Evolutionary conservation across 2,329 filamentous ascomycete species (phyloP), one percentile per base, ranked within the genome.

Genomic region (Fusarium continuum): DNA sequence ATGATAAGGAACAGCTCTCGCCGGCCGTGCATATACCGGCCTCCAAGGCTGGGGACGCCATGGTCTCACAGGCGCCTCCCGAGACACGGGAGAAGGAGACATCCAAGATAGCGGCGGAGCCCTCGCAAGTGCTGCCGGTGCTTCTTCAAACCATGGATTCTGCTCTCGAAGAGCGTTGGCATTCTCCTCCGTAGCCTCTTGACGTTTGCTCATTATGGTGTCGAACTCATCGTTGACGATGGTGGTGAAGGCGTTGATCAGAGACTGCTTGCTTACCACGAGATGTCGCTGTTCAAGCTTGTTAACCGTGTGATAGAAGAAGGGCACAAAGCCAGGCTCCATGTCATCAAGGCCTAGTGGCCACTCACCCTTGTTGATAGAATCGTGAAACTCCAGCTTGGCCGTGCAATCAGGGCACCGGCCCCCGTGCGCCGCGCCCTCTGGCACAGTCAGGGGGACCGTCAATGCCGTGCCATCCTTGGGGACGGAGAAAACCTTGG

Each of bases 391-490:
- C 19, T 28, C 47, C 2, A n/a, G 6, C 4, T 35, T 45, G 3
- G 55, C 54, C 8, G 36, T n/a, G 29, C 70, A 72, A 1, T 41
- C 39, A 17, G 23, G 9, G 48, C 70, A 72, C 2, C 23, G 16
- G 5, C 10, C 17, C 3, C 25, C 13, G 8, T 44, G 17, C 2
- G 16, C 11, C 5, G 8, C 20, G 9, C 36, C 43, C 19, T 59
- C 56, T 2, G 57, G 39, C 2, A 46, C 19, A 14, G 56, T 59
- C 8, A 10, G 11, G 2, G 53, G 50, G 6, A 50, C 6, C 3
- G 14, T 1, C 2, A 10, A 4, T 1, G 7, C 11, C 2, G 19
- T 7, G 3, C 22, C 17, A 2, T 31, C n/a, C 6, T 46, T 20
- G 7, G 56, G 47, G 1, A 64, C 39, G 0, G 8, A 5, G 2